A percentile compares a stretch with the other conserved stretches of the same genome.
Evolutionary conservation across 2,329 filamentous ascomycete species (phyloP).

Genomic region (Exophiala sp.): DNA sequence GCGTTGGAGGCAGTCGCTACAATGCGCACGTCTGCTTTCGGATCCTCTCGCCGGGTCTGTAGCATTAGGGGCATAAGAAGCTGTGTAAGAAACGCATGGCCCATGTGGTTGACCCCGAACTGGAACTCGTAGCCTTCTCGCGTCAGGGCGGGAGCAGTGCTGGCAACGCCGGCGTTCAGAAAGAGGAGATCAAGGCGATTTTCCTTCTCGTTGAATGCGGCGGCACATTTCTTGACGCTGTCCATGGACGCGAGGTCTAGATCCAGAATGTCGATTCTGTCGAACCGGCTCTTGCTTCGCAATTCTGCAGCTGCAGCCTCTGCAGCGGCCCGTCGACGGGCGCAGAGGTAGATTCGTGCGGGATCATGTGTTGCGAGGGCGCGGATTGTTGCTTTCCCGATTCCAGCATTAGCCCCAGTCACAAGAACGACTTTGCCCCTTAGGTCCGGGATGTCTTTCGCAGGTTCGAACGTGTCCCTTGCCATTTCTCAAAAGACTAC

Average conservation of each 20-base stretch:
- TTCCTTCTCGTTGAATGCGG: neutral
- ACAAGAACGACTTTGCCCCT: neutral
- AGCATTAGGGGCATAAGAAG: slow-evolving; percentile 34
- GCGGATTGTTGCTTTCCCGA: neutral
- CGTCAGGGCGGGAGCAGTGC: slow-evolving; percentile 35
- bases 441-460: neutral
- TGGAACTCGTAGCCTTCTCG: slow-evolving; percentile 47
- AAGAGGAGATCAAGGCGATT: slow-evolving; percentile 4
- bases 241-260: neutral
- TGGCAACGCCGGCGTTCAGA: slow-evolving; percentile 42
- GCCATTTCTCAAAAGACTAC: too few species aligned
- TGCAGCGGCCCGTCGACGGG: neutral
- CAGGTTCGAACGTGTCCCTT: neutral
- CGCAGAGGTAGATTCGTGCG: neutral
- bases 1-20: slow-evolving; percentile 28
- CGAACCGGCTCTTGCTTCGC: neutral
- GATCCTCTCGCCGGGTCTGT: slow-evolving; percentile 26
- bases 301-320: neutral
- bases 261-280: neutral
- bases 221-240: neutral
- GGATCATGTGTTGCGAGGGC: neutral
- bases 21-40: slow-evolving; percentile 27
- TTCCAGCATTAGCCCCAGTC: neutral
- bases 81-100: slow-evolving; percentile 43
- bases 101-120: slow-evolving; percentile 48